Base-by-base conservation (phyloP, 1,284 basidiomycete genomes). In the Ceratorhiza oryzae-sativae region DNA sequence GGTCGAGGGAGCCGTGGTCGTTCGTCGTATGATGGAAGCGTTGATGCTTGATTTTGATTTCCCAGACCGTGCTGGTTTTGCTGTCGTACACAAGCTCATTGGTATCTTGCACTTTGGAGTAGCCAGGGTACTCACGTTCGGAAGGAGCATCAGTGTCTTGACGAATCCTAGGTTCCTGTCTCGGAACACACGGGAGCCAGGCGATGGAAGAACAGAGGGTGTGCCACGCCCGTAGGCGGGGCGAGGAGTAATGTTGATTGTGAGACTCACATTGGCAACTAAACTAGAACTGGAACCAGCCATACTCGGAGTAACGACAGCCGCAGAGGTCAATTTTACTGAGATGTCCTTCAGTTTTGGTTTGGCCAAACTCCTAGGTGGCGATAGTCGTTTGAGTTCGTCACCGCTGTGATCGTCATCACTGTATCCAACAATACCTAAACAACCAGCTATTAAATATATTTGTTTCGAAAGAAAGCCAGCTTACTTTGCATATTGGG, bases 101-200 rank as follows among this genome's bases (percentile, higher is more conserved):
- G 53, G 20, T 55, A n/a, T 53, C 6, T n/a, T 25, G 15, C n/a
- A 46, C 13, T 15, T 45, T 20, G 39, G 9, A n/a, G 5, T 6
- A 30, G n/a, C 75, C 45, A 12, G 71, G 32, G 55, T 45, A 77
- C 83, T 75, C 74, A 90, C 89, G 75, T 78, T 86, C 88, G 83
- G 84, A 77, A 72, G 81, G 77, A 72, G 76, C 76, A 78, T 83
- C 79, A 78, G 81, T 76, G 27, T 75, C 75, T 10, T 73, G 46
- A 78, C 85, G 87, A 76, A 83, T 80, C 80, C 83, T 80, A 77
- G 83, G 83, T 83, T 88, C 88, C 89, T 90, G 84, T 83, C 87
- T 86, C 79, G 84, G 81, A 83, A 70, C 67, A 56, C 34, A 70
- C 41, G 48, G 67, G 67, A 70, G 67, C 67, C 67, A 70, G 67